Conservation (phyloP, 345 rosid genomes). For the Lepidium sativum region DNA sequence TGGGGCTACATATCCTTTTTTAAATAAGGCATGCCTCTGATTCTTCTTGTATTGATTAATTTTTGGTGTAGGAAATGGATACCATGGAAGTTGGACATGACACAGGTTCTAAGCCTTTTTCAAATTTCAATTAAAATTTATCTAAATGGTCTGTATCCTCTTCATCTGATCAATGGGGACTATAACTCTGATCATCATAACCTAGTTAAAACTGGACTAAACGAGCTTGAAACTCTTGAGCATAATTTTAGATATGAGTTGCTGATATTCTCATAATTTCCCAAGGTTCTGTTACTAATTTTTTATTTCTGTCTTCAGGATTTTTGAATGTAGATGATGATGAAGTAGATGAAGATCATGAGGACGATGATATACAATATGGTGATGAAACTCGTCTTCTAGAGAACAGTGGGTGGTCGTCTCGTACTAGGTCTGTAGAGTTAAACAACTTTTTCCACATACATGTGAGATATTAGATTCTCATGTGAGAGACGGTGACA, state of each 20-base stretch:
- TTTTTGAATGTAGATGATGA: slow-evolving; percentile 92
- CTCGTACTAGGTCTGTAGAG: slow-evolving; percentile 77
- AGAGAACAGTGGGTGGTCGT: slow-evolving; percentile 97
- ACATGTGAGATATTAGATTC: neutral
- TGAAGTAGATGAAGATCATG: slow-evolving; percentile 66
- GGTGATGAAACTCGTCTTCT: slow-evolving; percentile 55
- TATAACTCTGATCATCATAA: neutral
- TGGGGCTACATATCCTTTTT: slow-evolving; percentile 2
- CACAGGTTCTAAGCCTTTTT: slow-evolving; percentile 59
- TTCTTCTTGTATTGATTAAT: neutral
- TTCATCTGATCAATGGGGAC: neutral
- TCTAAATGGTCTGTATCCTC: slow-evolving; percentile 1
- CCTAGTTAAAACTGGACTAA: neutral
- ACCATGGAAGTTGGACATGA: slow-evolving; percentile 45
- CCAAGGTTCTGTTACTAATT: slow-evolving; percentile 1
- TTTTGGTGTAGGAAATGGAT: slow-evolving; percentile 59
- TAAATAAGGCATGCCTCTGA: slow-evolving; percentile 9
- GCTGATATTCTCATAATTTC: slow-evolving; percentile 5
- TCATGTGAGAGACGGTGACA: neutral
- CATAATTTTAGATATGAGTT: slow-evolving; percentile 9
- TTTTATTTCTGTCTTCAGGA: slow-evolving; percentile 33
- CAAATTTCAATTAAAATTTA: neutral
- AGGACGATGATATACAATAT: slow-evolving; percentile 33
- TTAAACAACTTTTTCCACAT: neutral
- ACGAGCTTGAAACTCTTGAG: neutral